These are phyloP conservation scores for Abrus precatorius DNA, from an alignment of 306 rosid species.

Conservation along the genomic window DNA sequence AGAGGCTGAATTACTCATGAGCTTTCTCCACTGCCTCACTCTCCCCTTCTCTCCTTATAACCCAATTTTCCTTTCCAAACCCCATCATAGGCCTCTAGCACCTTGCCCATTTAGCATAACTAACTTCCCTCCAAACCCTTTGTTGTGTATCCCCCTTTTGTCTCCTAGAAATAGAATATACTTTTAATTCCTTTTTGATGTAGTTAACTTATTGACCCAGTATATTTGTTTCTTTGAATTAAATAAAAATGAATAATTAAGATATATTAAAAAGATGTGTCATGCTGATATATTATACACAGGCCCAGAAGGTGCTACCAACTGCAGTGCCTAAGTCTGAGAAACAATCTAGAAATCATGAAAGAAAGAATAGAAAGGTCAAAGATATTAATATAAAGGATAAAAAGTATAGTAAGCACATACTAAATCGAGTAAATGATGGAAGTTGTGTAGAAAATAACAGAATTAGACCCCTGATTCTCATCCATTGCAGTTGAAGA, in stretches of 20 bases:
- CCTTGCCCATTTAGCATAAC: no score
- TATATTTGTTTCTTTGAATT: neutral
- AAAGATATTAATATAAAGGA: constrained; percentile 19
- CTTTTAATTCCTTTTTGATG: no score
- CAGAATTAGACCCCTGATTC: constrained; percentile 20
- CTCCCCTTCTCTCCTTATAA: no score
- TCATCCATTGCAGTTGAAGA: constrained; percentile 38
- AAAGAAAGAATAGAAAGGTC: constrained; percentile 38
- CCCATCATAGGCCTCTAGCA: no score
- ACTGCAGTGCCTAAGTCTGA: constrained; percentile 27
- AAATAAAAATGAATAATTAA: constrained; percentile 26
- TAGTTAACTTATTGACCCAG: no score
- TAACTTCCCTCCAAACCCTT: no score
- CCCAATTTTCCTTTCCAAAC: no score
- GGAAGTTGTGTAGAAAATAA: constrained; percentile 54
- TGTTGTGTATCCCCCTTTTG: no score
- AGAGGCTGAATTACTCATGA: no score
- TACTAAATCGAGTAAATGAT: constrained; percentile 37
- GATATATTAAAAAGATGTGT: neutral
- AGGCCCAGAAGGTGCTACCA: constrained; percentile 35
- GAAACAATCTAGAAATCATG: constrained; percentile 29
- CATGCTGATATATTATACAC: constrained; percentile 4
- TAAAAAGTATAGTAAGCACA: constrained; percentile 38
- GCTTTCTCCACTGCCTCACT: no score
- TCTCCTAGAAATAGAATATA: no score